These are phyloP conservation scores for Eutrema japonicum DNA, from an alignment of 345 rosid species.

Conservation along the genomic window DNA sequence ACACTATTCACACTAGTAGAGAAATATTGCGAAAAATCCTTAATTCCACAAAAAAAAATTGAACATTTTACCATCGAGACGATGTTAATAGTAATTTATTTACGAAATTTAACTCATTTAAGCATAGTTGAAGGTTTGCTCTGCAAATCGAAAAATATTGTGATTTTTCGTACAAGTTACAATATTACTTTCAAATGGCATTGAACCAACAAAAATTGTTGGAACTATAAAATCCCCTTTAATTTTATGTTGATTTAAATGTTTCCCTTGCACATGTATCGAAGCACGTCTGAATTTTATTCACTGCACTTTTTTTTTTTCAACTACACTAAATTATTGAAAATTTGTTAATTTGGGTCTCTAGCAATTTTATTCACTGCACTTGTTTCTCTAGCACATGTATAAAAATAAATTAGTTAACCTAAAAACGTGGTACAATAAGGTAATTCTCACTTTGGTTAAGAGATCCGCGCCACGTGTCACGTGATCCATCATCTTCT, in stretches of 20 bases:
- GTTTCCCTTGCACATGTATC: slow-evolving; percentile 12
- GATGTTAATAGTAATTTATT: not conserved
- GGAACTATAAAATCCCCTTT: not conserved
- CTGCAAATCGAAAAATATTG: not conserved
- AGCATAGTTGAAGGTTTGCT: slow-evolving; percentile 5
- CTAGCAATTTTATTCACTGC: too few species aligned
- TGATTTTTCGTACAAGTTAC: not conserved
- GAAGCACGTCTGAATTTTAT: slow-evolving; percentile 7
- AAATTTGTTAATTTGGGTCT: not conserved
- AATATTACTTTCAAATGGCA: not conserved
- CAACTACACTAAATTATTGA: not conserved
- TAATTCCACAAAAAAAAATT: not conserved
- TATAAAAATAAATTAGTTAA: not conserved
- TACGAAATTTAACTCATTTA: not conserved
- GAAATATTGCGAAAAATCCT: not conserved
- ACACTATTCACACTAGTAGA: not conserved
- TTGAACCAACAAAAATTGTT: not conserved
- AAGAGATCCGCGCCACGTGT: slow-evolving; percentile 21
- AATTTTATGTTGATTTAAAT: not conserved
- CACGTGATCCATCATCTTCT: slow-evolving; percentile 35
- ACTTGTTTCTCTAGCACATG: too few species aligned
- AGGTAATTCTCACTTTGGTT: not conserved
- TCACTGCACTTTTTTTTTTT: not conserved
- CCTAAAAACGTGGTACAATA: not conserved
- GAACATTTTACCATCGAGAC: not conserved